Evolutionary conservation across 768 basidiomycete genomes (phyloP).

Genomic region (Russula ochroleuca): DNA sequence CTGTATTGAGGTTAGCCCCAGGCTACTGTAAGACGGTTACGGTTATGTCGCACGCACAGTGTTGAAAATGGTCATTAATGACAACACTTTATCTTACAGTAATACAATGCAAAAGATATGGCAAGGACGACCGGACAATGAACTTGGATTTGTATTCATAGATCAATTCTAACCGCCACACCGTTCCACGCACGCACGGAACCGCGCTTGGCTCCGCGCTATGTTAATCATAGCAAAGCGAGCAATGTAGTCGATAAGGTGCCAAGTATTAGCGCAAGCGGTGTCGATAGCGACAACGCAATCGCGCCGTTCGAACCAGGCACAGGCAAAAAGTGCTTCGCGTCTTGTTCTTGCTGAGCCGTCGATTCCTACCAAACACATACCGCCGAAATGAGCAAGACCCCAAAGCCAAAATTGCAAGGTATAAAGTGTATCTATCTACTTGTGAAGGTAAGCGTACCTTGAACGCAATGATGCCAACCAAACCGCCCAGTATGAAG

Average conservation of each 20-base stretch:
- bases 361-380: slow-evolving; percentile 49
- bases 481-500: slow-evolving; percentile 70
- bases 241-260: slow-evolving; percentile 5
- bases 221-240: slow-evolving; percentile 5
- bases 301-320: slow-evolving; percentile 44
- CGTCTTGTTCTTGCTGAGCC: slow-evolving; percentile 48
- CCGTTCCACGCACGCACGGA: background rate
- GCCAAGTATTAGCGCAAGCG: background rate
- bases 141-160: no score
- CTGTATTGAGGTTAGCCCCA: no score
- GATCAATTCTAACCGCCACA: background rate
- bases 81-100: no score
- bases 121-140: background rate
- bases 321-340: slow-evolving; percentile 55
- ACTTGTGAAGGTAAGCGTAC: slow-evolving; percentile 36
- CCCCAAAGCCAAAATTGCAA: no score
- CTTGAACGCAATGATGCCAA: slow-evolving; percentile 80
- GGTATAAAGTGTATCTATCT: background rate
- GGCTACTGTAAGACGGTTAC: no score
- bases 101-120: background rate
- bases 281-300: slow-evolving; percentile 1
- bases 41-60: no score
- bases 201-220: background rate
- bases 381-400: background rate
- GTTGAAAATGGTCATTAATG: no score